These are phyloP conservation scores for Dioscorea zingiberensis DNA, from an alignment of 106 monocot genomes.

Conservation along the genomic window DNA sequence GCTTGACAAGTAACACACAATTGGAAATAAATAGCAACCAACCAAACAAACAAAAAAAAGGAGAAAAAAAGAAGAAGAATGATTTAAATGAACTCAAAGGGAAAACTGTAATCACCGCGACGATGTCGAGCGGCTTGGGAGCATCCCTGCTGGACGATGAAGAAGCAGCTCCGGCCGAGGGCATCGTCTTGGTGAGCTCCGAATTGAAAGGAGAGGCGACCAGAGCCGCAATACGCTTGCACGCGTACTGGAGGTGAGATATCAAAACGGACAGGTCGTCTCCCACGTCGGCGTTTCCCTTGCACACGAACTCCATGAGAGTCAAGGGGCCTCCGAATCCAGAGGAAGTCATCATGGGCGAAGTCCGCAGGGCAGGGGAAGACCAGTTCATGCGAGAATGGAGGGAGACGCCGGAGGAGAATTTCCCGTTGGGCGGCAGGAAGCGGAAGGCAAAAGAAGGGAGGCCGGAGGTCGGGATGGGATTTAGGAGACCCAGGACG, in stretches of 20 bases:
- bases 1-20: too few relatives aligned
- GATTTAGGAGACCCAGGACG: too few relatives aligned
- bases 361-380: too few relatives aligned
- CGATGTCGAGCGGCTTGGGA: slow-evolving; percentile 91
- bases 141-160: slow-evolving; percentile 49
- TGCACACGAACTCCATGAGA: slow-evolving; percentile 58
- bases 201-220: slow-evolving; percentile 72
- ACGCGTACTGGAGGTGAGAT: slow-evolving; percentile 73
- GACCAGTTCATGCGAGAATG: too few relatives aligned
- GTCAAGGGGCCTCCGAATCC: slow-evolving; percentile 3
- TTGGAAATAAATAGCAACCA: too few relatives aligned
- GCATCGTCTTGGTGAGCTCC: slow-evolving; percentile 13
- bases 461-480: too few relatives aligned
- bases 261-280: slow-evolving; percentile 71
- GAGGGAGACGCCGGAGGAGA: too few relatives aligned
- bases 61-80: too few relatives aligned
- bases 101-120: slow-evolving; percentile 38
- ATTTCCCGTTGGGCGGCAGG: too few relatives aligned
- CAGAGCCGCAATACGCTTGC: slow-evolving; percentile 77
- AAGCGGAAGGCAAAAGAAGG: too few relatives aligned
- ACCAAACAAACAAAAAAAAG: too few relatives aligned
- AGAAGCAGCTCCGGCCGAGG: not conserved
- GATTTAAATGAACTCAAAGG: too few relatives aligned
- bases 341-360: not conserved
- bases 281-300: slow-evolving; percentile 23